phyloP scores from a whole-genome alignment of 805 yeast species.

The Candida dajiaensis region DNA sequence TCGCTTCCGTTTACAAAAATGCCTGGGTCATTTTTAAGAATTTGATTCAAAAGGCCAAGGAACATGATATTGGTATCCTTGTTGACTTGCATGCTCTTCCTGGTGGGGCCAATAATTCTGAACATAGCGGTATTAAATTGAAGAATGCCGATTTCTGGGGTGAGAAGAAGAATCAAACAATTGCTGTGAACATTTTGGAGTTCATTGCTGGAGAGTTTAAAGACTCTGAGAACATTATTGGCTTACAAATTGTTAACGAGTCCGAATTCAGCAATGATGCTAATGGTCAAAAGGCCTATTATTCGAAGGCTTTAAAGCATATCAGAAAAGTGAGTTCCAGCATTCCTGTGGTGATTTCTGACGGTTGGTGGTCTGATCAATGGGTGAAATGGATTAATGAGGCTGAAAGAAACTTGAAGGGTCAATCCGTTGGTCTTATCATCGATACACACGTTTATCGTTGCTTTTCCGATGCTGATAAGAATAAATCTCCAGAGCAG shows the following conservation, averaged over 20 bases:
- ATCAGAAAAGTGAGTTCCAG: constrained; percentile 49
- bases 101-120: constrained; percentile 84
- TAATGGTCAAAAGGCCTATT: constrained; percentile 50
- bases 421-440: constrained; percentile 50
- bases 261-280: constrained; percentile 57
- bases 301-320: constrained; percentile 53
- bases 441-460: constrained; percentile 85
- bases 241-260: constrained; percentile 83
- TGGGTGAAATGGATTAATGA: constrained; percentile 63
- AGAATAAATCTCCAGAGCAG: constrained; percentile 53
- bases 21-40: constrained; percentile 66
- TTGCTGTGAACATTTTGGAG: constrained; percentile 45
- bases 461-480: constrained; percentile 76
- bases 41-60: constrained; percentile 53
- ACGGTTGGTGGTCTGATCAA: constrained; percentile 88
- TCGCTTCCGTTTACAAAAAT: constrained; percentile 51
- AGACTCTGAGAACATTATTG: constrained; percentile 62
- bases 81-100: constrained; percentile 89
- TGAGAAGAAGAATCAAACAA: constrained; percentile 32
- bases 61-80: constrained; percentile 62
- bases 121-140: constrained; percentile 71
- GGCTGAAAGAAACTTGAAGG: constrained; percentile 30
- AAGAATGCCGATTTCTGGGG: constrained; percentile 63
- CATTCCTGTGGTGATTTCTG: constrained; percentile 77
- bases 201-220: constrained; percentile 59